Base-by-base conservation (phyloP, 176 grass and related monocot species). In the Cenchrus americanus region DNA sequence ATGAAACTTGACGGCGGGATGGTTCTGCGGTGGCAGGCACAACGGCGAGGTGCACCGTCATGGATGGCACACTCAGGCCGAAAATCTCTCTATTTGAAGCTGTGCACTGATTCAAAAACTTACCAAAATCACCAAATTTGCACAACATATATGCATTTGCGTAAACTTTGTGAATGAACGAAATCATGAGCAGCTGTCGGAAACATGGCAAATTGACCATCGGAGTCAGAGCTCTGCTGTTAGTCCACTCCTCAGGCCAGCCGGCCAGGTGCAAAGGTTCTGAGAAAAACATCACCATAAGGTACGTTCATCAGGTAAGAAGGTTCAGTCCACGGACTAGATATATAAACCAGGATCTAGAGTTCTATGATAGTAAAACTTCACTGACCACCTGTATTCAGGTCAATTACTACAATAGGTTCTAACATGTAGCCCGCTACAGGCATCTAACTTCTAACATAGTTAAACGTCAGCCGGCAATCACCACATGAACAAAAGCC, bases 401-500 rank as follows among this genome's bases (percentile, higher is more conserved):
- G 58, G 8, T 12, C 59, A 63, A 26, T 64, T 30, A 30, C 27
- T 30, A 30, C 27, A 30, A 30, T 30, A 30, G 27, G 27, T 30
- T 30, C 27, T 30, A 30, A 2, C 27, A 30, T 1, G 27, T 17
- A 22, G 19, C 40, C 6, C 54, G 23, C 73, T 11, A 44, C 43
- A 44, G 50, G 46, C 77, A 65, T 21, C 60, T 51, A 19, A 18
- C 75, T 26, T 40, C 44, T 51, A 19, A 18, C 75, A 42, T 40
- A 12, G 2, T 58, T 53, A 22, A 15, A 69, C 10, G 27, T 15
- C 18, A 62, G n/a, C 66, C n/a, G 4, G 14, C 57, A 54, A 19
- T 71, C 66, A 43, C 66, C 55, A 43, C 18, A 10, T 73, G 46
- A 74, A 80, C 69, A 81, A 81, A 86, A 86, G 51, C 24, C 24